These are phyloP conservation scores for Vaccinium vitisidaea DNA, from an alignment of 148 eudicot genomes.

Conservation along the genomic window DNA sequence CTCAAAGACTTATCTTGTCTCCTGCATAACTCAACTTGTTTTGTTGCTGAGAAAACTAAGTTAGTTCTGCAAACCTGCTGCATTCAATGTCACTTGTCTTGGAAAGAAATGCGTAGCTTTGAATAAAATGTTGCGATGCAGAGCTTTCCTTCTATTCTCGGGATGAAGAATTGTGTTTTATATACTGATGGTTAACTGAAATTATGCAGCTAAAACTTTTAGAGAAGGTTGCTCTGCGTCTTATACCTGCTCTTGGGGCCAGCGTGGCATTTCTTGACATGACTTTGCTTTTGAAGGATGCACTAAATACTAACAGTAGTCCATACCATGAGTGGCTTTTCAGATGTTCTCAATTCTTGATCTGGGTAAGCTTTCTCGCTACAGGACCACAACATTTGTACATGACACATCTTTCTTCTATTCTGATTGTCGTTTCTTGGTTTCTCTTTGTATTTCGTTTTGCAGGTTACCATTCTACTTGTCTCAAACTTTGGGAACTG, in stretches of 20 bases:
- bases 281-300: constrained; percentile 30
- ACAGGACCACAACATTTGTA: neutral
- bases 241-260: constrained; percentile 47
- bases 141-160: neutral
- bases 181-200: neutral
- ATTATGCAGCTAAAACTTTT: constrained; percentile 29
- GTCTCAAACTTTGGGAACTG: constrained; percentile 36
- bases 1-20: neutral
- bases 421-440: neutral
- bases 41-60: neutral
- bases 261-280: constrained; percentile 43
- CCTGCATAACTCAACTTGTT: neutral
- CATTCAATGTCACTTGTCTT: neutral
- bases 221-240: constrained; percentile 38
- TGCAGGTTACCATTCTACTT: constrained; percentile 44
- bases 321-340: constrained; percentile 46
- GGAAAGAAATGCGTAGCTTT: neutral
- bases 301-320: constrained; percentile 20
- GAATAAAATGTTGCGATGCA: neutral
- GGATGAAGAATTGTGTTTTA: neutral
- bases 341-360: constrained; percentile 44
- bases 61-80: neutral
- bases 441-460: constrained; percentile 6
- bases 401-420: neutral
- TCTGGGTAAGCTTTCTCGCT: constrained; percentile 52